Base-by-base conservation (phyloP, 495 filamentous ascomycete species). In the Penicillium taxi region DNA sequence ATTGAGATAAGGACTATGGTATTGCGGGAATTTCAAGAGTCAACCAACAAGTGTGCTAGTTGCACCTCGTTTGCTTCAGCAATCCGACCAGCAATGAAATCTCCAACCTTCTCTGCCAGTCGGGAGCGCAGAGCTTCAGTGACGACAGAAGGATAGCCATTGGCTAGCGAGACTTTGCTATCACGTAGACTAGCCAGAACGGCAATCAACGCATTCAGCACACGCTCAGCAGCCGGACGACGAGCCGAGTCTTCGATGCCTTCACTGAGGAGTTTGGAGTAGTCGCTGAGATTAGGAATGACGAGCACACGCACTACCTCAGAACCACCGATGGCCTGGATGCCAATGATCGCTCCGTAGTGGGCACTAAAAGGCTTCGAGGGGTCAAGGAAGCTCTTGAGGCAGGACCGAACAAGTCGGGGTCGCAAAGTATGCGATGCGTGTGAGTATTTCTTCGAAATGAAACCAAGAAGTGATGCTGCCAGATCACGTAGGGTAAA, bases 371-470 rank as follows among this genome's bases (percentile, higher is more conserved):
- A 72, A 0, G 86, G 77, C 51, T 86, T 82, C 20, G 75, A 70
- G 0, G 86, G 84, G 55, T 95, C 87, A 6, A 98, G 75, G 56
- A 95, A 88, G 48, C 78, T 67, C 63, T 94, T 95, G 3, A 96
- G 73, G 55, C 85, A 96, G 0, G 86, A 87, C 9, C 91, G 77
- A 9, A 86, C 84, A n/a, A 98, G 74, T 22, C 91, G 80, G 0
- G 91, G 80, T 35, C 86, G 86, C 12, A 98, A 73, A 16, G 80
- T 79, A 32, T 79, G 74, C 26, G 85, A 90, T 9, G 75, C 72
- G 25, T 75, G 69, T 9, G 77, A 74, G 69, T 88, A 95, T 46
- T 84, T 86, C 26, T 68, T 72, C 9, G 79, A 75, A 16, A 96
- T 79, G 4, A 74, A 69, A 15, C 73, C 76, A 11, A 96, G 67